A percentile compares a stretch with the other conserved stretches of the same genome.
Evolutionary conservation across 305 asterid genomes (phyloP).

Genomic region (Ilex paraguariensis): DNA sequence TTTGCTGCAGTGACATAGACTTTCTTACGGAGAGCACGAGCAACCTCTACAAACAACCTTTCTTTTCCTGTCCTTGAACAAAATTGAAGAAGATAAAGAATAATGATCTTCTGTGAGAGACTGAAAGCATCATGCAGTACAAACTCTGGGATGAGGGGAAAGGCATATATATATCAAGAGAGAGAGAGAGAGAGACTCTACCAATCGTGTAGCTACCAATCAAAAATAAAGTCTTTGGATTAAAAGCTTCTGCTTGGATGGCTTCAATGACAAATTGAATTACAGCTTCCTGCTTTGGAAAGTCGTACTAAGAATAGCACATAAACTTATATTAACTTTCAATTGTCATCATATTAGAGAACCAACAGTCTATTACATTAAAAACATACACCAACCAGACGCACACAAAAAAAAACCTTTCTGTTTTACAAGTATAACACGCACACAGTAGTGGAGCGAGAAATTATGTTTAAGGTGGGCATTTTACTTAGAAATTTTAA

Average conservation of each 20-base stretch:
- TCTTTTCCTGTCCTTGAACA: constrained; percentile 63
- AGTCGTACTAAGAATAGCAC: constrained; percentile 55
- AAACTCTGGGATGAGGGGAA: neutral
- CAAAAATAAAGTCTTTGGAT: constrained; percentile 80
- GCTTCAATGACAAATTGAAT: constrained; percentile 94
- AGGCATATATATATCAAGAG: neutral
- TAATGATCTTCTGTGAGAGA: neutral
- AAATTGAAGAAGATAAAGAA: constrained; percentile 11
- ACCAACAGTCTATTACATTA: neutral
- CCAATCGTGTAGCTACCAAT: constrained; percentile 98
- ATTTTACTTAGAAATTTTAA: too few species aligned
- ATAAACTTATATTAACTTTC: constrained; percentile 1
- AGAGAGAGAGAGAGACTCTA: constrained; percentile 27
- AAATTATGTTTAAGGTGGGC: too few species aligned
- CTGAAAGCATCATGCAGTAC: neutral
- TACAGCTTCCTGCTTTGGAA: constrained; percentile 84
- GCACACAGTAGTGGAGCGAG: too few species aligned
- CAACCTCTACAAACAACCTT: constrained; percentile 81
- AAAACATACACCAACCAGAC: neutral
- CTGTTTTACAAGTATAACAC: too few species aligned
- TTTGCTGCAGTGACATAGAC: constrained; percentile 68
- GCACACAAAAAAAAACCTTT: too few species aligned
- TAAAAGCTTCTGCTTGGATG: constrained; percentile 93
- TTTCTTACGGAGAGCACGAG: constrained; percentile 76
- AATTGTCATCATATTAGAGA: constrained; percentile 1